Conservation (phyloP, 2,329 filamentous ascomycete species). For the Venturia effusa region DNA sequence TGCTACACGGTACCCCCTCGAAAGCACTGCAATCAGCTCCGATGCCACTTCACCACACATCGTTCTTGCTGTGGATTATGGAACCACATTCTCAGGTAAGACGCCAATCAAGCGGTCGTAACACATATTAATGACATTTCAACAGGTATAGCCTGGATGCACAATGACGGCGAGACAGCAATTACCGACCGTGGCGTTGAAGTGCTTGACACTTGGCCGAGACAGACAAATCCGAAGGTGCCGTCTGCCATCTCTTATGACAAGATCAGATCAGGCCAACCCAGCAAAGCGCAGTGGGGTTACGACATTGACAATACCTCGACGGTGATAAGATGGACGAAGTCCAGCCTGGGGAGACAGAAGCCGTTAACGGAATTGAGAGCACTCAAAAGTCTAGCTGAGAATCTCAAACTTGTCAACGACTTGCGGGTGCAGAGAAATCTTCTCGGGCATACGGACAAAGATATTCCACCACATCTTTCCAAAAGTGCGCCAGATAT, state of each 20-base stretch:
- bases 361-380: neutral
- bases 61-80: conserved; percentile 11
- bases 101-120: too few relatives aligned
- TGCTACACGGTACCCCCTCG: too few relatives aligned
- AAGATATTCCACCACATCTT: neutral
- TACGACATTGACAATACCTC: conserved; percentile 1
- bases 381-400: neutral
- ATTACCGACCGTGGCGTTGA: neutral
- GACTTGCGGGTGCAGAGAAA: too few relatives aligned
- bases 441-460: neutral
- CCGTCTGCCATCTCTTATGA: neutral
- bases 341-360: conserved; percentile 3
- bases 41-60: too few relatives aligned
- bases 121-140: too few relatives aligned
- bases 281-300: neutral
- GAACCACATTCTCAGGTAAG: conserved; percentile 10
- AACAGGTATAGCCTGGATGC: neutral
- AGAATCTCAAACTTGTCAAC: neutral
- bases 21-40: too few relatives aligned
- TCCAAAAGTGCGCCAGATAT: neutral
- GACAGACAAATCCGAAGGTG: neutral
- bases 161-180: neutral
- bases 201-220: neutral
- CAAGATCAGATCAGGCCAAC: neutral
- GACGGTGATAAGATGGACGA: conserved; percentile 9